Base-by-base conservation (phyloP, 371 early-diverging fungal genomes). In the Mortierella sp. region DNA sequence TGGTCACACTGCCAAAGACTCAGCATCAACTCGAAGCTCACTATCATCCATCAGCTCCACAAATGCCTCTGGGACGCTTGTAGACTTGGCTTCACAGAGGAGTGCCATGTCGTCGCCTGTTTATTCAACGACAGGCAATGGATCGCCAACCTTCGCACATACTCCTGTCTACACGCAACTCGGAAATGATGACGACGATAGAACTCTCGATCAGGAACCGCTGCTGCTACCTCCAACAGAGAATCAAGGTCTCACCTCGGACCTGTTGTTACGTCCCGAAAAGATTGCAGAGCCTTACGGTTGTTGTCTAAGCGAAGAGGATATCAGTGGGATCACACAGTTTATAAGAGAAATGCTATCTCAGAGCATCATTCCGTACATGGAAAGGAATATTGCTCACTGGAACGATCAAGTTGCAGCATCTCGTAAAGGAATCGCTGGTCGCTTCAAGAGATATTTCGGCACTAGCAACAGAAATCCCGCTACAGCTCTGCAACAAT, bases 401-500 rank as follows among this genome's bases (percentile, higher is more conserved):
- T 94, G 96, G 92, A 96, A 96, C 81, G 98, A 97, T 67, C 96
- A 96, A 84, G 91, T 97, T 0, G 97, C 96, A 4, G 91, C 90
- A 63, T 88, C 94, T 13, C 89, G 99, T 62, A 88, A 97, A 55
- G 97, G 98, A 1, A 75, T 98, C 47, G 95, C 97, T 0, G 97
- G 97, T 10, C 89, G 97, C 2, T 84, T 98, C 64, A 88, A 94
- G 21, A 89, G 95, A 58, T 94, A 95, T 65, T 96, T 98, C 85
- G 94, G 94, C 43, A 79, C 91, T 4, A 72, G 85, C 1, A 71
- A 83, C 84, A 62, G 84, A 83, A 33, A 69, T 68, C 33, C 88
- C 15, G 71, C 77, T 21, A 70, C 73, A 4, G 13, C 72, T 77
- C 66, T 87, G 82, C 76, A 72, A 60, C 72, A 77, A 58, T 66